Evolutionary conservation across 2,329 filamentous ascomycete species (phyloP), one percentile per base, ranked within the genome.

Genomic region (Cadophora sp.): DNA sequence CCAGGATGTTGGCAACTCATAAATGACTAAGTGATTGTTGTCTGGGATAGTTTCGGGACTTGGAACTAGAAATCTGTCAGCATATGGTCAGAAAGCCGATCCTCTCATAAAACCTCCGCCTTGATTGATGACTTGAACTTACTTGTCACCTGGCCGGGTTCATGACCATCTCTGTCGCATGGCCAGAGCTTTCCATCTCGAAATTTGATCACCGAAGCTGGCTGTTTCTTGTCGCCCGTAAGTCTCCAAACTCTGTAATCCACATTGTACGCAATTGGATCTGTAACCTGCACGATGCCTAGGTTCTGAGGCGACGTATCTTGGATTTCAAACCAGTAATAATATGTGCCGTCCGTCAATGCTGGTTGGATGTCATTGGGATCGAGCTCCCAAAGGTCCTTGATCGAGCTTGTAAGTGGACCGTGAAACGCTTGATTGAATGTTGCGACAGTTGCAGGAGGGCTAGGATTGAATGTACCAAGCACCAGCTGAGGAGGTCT

Each of bases 361-460:
- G 34, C 48, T 3, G 68, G 70, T 22, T 55, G 29, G 27, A 66
- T 70, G 43, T 43, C 60, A n/a, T 62, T 67, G 19, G 71, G 67
- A 55, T 72, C 67, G n/a, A 71, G 65, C 29, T 72, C 71, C 68
- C 67, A 71, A 4, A 72, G 12, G 40, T 72, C 69, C n/a, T 37
- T 40, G 24, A 62, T 62, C 8, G 62, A 50, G 14, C 48, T 55
- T 14, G 50, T 19, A 4, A 72, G 40, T 51, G 56, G 27, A 24
- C 62, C 64, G 37, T n/a, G 51, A 43, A 61, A 68, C 7, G 68
- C 8, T 61, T 64, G 65, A 16, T 29, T 53, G 56, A 67, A 55
- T 3, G 55, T 50, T 1, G 65, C 27, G 60, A 71, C 37, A 1
- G 60, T 53, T 8, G 61, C 55, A 14, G 67, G 51, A 16, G 64